phyloP scores from a whole-genome alignment of 495 filamentous ascomycete genomes.

The Daldinia caldariorum region DNA sequence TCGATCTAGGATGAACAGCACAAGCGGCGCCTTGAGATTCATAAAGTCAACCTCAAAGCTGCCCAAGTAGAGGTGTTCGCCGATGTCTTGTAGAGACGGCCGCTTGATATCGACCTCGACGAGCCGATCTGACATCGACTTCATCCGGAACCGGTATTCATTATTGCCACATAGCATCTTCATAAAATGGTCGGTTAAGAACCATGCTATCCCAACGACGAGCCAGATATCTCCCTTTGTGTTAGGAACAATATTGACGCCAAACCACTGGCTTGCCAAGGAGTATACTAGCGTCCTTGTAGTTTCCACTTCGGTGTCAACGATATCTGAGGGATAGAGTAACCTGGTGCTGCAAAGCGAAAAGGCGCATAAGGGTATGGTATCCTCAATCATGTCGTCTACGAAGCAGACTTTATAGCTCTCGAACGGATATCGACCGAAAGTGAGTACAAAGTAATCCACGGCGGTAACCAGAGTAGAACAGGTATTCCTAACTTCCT shows the following conservation, averaged over 20 bases:
- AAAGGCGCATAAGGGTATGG: conserved; percentile 78
- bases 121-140: conserved; percentile 81
- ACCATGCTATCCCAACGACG: conserved; percentile 90
- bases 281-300: conserved; percentile 82
- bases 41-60: conserved; percentile 87
- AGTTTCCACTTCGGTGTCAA: conserved; percentile 81
- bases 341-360: conserved; percentile 88
- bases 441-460: conserved; percentile 85
- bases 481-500: conserved; percentile 86
- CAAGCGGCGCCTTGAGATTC: conserved; percentile 87
- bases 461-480: conserved; percentile 66
- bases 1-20: conserved; percentile 92
- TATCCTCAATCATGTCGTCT: conserved; percentile 81
- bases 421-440: conserved; percentile 85
- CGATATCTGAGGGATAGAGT: conserved; percentile 81
- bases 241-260: conserved; percentile 85
- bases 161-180: conserved; percentile 90
- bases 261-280: conserved; percentile 92
- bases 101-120: conserved; percentile 83
- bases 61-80: conserved; percentile 80
- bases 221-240: conserved; percentile 86
- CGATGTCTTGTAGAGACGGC: conserved; percentile 83
- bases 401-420: conserved; percentile 93
- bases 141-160: conserved; percentile 90
- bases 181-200: conserved; percentile 92